Conservation (phyloP, 2,329 filamentous ascomycete genomes). For the Cordyceps farinosa region DNA sequence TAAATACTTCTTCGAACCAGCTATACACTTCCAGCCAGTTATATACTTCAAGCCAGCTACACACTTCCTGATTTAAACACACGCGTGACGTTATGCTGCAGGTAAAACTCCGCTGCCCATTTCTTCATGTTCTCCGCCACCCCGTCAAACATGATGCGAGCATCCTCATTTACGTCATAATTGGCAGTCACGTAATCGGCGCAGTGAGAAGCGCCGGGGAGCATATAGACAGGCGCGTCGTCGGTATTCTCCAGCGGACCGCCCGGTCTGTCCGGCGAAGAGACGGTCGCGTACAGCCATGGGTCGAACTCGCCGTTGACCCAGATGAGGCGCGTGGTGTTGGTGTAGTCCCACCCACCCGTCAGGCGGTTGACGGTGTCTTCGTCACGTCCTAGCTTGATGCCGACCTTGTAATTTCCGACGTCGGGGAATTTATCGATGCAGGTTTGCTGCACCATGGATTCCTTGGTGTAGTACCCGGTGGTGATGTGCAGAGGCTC, state of each 20-base stretch:
- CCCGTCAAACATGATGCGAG: conserved; percentile 55
- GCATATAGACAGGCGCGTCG: conserved; percentile 42
- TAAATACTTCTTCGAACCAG: too few relatives aligned
- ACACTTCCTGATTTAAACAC: not conserved
- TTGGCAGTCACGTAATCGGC: conserved; percentile 62
- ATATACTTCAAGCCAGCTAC: not conserved
- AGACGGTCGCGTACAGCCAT: conserved; percentile 14
- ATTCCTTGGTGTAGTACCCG: not conserved
- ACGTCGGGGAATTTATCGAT: not conserved
- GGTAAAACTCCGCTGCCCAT: conserved; percentile 59
- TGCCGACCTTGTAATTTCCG: conserved; percentile 21
- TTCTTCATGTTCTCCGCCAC: conserved; percentile 55
- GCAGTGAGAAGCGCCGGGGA: conserved; percentile 51
- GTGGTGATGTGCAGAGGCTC: not conserved
- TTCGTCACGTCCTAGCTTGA: conserved; percentile 35
- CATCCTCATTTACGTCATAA: conserved; percentile 49
- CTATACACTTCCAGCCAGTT: too few relatives aligned
- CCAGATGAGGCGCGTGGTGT: conserved; percentile 15
- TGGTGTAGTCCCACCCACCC: conserved; percentile 9
- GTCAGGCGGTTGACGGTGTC: conserved; percentile 31
- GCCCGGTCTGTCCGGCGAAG: not conserved
- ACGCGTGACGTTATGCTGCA: conserved; percentile 13
- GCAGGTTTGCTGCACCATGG: not conserved
- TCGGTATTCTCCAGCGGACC: conserved; percentile 37
- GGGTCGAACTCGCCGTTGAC: conserved; percentile 16